Evolutionary conservation across 2,329 filamentous ascomycete species (phyloP).

Genomic region (Lecanoromycetidae sp.): DNA sequence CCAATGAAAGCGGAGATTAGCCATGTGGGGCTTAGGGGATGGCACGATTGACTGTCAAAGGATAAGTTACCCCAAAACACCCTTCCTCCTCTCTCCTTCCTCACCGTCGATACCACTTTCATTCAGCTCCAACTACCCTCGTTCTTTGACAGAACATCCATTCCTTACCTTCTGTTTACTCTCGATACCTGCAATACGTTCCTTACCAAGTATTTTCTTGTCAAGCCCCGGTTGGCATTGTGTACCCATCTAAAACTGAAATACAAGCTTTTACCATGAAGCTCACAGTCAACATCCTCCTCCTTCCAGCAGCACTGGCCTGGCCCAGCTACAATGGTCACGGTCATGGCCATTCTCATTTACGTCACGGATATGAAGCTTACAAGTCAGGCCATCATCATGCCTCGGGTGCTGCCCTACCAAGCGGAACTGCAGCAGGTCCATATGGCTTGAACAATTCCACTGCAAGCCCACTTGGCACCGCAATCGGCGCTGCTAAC

Average conservation of each 20-base stretch:
- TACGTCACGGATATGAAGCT: neutral
- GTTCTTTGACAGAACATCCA: constrained; percentile 8
- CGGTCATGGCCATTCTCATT: neutral
- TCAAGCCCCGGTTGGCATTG: constrained; percentile 1
- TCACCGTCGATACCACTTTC: neutral
- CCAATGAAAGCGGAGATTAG: no score
- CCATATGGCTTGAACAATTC: neutral
- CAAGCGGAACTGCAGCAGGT: neutral
- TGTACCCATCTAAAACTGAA: neutral
- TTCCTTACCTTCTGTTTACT: neutral
- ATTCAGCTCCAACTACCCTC: neutral
- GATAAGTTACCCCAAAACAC: no score
- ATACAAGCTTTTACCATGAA: neutral
- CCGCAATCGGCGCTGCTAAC: neutral
- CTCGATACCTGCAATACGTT: constrained; percentile 1
- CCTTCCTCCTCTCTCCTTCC: neutral
- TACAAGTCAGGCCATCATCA: neutral
- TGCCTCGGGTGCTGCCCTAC: neutral
- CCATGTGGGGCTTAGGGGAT: no score
- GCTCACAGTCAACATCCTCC: neutral
- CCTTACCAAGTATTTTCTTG: neutral
- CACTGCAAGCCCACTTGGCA: neutral
- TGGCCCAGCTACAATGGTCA: neutral
- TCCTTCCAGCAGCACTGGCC: constrained; percentile 4
- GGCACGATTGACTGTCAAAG: no score